These are phyloP conservation scores for Xylaria sp. DNA, from an alignment of 2,329 filamentous ascomycete genomes.

Conservation along the genomic window DNA sequence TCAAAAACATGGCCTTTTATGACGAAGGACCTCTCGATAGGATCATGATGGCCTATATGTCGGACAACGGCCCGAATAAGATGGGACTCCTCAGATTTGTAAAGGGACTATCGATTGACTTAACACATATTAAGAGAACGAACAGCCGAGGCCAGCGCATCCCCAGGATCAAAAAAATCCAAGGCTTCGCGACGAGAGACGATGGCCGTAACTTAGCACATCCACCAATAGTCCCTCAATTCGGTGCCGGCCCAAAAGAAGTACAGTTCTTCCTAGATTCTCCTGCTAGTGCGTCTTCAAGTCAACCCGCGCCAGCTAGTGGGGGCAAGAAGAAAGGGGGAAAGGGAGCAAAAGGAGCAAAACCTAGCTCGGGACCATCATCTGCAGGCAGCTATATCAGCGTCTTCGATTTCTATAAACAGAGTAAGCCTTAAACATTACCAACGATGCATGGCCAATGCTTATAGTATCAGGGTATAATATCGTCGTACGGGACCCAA, in stretches of 20 bases:
- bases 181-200: conserved; percentile 16
- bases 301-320: background rate
- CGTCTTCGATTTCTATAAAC: conserved; percentile 25
- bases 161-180: conserved; percentile 18
- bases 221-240: conserved; percentile 10
- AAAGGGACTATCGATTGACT: conserved; percentile 20
- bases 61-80: background rate
- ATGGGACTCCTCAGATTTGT: conserved; percentile 6
- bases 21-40: conserved; percentile 15
- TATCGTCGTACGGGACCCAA: background rate
- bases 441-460: background rate
- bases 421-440: conserved; percentile 13
- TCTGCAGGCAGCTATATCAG: conserved; percentile 22
- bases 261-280: conserved; percentile 23
- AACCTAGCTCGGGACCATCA: background rate
- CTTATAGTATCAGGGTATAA: conserved; percentile 3
- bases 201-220: conserved; percentile 11
- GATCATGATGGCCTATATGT: conserved; percentile 11
- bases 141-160: conserved; percentile 16
- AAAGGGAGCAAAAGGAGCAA: background rate
- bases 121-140: conserved; percentile 16
- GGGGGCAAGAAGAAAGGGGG: conserved; percentile 3
- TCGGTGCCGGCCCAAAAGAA: conserved; percentile 20
- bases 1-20: conserved; percentile 29
- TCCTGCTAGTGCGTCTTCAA: background rate